Conservation (phyloP, 352 stramenopile species). For the Pythium biforme region DNA sequence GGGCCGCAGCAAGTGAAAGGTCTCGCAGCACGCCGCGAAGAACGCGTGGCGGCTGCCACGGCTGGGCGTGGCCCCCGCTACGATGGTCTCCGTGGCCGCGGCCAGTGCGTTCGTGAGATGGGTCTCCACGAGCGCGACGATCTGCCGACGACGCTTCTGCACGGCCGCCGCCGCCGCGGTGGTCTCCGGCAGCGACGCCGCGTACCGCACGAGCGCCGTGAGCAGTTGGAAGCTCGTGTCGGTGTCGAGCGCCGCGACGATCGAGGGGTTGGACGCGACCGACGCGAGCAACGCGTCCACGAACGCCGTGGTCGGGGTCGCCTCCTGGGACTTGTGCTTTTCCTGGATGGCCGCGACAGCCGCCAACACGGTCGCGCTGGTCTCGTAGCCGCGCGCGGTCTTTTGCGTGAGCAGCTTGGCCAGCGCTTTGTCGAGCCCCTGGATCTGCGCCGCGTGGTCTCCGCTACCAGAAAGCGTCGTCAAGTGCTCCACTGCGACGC, state of each 20-base stretch:
- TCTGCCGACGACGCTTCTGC: conserved; percentile 11
- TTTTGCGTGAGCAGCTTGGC: conserved; percentile 19
- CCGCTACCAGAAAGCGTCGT: not conserved
- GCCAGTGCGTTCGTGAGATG: conserved; percentile 37
- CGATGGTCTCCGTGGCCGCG: conserved; percentile 45
- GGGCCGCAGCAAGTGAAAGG: conserved; percentile 47
- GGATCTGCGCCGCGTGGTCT: not conserved
- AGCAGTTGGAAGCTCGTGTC: conserved; percentile 43
- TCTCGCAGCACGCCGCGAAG: conserved; percentile 51
- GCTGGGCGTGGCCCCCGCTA: conserved; percentile 14
- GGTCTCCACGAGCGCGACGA: conserved; percentile 19
- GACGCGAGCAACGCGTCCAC: conserved; percentile 34
- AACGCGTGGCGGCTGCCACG: conserved; percentile 36
- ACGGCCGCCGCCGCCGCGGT: not conserved
- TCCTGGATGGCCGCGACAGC: conserved; percentile 29
- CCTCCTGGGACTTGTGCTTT: conserved; percentile 18
- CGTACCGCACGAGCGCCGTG: conserved; percentile 52
- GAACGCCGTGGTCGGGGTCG: conserved; percentile 20
- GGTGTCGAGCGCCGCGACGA: conserved; percentile 9
- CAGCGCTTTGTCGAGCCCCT: conserved; percentile 1
- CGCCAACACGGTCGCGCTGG: conserved; percentile 20
- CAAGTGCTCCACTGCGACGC: conserved; percentile 11
- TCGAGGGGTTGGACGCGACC: conserved; percentile 9
- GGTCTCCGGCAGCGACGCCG: conserved; percentile 6
- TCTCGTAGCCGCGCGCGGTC: conserved; percentile 11